Evolutionary conservation across 2,329 filamentous ascomycete species (phyloP), one percentile per base, ranked within the genome.

Genomic region (Fusarium tanahbumbuense): DNA sequence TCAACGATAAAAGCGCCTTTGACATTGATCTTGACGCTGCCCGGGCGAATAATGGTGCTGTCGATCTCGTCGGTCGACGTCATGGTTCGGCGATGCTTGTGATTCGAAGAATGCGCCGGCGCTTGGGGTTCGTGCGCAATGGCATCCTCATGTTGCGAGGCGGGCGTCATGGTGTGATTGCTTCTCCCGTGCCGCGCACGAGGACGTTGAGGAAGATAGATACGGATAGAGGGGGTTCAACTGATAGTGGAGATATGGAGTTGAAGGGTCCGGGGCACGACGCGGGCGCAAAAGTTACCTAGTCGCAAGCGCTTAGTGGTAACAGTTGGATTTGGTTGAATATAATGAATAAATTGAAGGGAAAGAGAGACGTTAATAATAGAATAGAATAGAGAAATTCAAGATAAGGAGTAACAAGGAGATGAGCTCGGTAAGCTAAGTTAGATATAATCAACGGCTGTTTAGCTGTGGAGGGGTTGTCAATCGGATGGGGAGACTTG

Each of bases 1-100:
- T 98, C 93, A 75, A 97, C 94, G 72, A 99, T 98, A 78, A 97
- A 98, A 41, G 96, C 96, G 76, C 95, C 96, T 79, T 94, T 90
- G 71, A 98, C 95, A 79, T 99, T 98, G 83, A 99, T 98, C 82
- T 93, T 92, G 76, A 98, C 94, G 16, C 92, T 87, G 25, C 89
- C 89, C 4, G 89, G 89, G 73, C 88, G 87, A 56, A 82, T 86
- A 75, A 91, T 87, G 50, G 87, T 87, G 74, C 83, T 88, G 78
- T 88, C 85, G 59, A 89, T 88, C 78, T 88, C 86, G 73, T 86
- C 83, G 13, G 84, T 85, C 67, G 83, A 84, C 37, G 84, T 87
- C 77, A 78, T 78, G 28, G 78, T 78, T 46, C 77, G 73, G 41
- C 73, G 73, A 52, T 59, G 66, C 64, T 75, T 74, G 27, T 66